These are phyloP conservation scores for Boletales sp. DNA, from an alignment of 768 basidiomycete genomes.

Conservation along the genomic window DNA sequence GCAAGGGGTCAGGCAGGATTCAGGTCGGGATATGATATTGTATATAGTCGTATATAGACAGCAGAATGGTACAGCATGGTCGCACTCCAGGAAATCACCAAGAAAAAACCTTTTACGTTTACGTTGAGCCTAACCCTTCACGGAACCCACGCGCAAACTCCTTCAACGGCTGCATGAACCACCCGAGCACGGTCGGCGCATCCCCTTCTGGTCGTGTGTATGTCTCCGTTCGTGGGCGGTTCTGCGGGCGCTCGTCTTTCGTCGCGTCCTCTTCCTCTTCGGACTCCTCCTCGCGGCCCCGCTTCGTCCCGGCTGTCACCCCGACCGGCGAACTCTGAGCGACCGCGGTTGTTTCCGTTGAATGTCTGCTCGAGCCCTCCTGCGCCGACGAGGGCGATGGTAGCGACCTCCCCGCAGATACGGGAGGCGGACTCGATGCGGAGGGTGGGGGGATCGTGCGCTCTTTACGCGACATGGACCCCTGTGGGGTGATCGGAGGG, in stretches of 20 bases:
- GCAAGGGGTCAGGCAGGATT: slow-evolving; percentile 15
- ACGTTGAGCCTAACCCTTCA: slow-evolving; percentile 45
- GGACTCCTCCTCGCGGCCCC: slow-evolving; percentile 45
- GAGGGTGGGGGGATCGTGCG: slow-evolving; percentile 17
- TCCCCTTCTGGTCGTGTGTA: slow-evolving; percentile 45
- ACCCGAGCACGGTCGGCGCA: slow-evolving; percentile 47
- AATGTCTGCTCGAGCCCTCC: slow-evolving; percentile 25
- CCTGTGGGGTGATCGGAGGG: slow-evolving; percentile 21
- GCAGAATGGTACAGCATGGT: neutral
- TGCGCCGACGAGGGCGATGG: slow-evolving; percentile 12
- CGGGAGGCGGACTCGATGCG: slow-evolving; percentile 13
- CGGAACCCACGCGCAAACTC: slow-evolving; percentile 67
- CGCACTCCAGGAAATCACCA: too few species aligned
- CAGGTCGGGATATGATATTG: neutral
- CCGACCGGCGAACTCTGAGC: slow-evolving; percentile 18
- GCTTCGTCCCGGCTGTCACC: slow-evolving; percentile 40
- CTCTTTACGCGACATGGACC: slow-evolving; percentile 10
- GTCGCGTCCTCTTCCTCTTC: slow-evolving; percentile 26
- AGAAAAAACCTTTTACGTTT: neutral
- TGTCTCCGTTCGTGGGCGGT: slow-evolving; percentile 49
- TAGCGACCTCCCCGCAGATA: slow-evolving; percentile 9
- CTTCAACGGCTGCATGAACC: slow-evolving; percentile 61
- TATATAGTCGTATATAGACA: slow-evolving; percentile 1
- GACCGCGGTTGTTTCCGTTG: slow-evolving; percentile 38
- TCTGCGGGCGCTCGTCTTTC: slow-evolving; percentile 42